Base-by-base conservation (phyloP, 768 basidiomycete genomes). In the Lactifluus volemus region DNA sequence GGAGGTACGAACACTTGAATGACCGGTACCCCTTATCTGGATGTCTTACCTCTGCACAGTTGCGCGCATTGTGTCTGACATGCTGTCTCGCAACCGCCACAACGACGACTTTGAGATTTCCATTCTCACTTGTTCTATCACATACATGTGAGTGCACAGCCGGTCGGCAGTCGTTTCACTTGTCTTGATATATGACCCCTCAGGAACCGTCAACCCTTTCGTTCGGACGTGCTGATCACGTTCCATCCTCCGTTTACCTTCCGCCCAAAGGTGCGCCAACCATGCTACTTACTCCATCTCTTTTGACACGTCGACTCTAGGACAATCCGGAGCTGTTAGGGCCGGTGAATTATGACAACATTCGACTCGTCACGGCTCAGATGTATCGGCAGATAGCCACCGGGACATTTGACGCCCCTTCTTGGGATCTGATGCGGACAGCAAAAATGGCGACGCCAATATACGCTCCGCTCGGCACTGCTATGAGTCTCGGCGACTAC, bases 121-220 rank as follows among this genome's bases (percentile, higher is more conserved):
- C 14, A 75, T 94, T 2, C 74, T 85, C 56, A 89, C 88, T 1
- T 89, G 87, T 68, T 91, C 89, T 2, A 80, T 92, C 52, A 90
- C 91, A 10, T 92, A 91, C 67, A 90, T 89, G 88, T 88, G 63
- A 60, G 76, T 32, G 7, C 36, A n/a, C 5, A n/a, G 10, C 65
- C 21, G 48, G 36, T 49, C 19, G 7, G 53, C 39, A 29, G 30
- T 32, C 51, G 54, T 50, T 39, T 55, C 56, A 50, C 34, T 65
- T 59, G 30, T 45, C 32, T 34, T 49, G 59, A 42, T 44, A 38
- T n/a, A 38, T 48, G 60, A 59, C 48, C 45, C 55, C 53, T 55
- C 65, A 89, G 88, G 81, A 89, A 91, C 71, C 81, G 89, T 45
- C 84, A 93, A 68, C 85, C 92, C 71, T 95, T 92, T 68, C 84